A percentile compares a stretch with the other conserved stretches of the same genome.
These are phyloP conservation scores for Calonectria pauciramosa DNA, from an alignment of 2,329 filamentous ascomycete genomes.

Conservation along the genomic window DNA sequence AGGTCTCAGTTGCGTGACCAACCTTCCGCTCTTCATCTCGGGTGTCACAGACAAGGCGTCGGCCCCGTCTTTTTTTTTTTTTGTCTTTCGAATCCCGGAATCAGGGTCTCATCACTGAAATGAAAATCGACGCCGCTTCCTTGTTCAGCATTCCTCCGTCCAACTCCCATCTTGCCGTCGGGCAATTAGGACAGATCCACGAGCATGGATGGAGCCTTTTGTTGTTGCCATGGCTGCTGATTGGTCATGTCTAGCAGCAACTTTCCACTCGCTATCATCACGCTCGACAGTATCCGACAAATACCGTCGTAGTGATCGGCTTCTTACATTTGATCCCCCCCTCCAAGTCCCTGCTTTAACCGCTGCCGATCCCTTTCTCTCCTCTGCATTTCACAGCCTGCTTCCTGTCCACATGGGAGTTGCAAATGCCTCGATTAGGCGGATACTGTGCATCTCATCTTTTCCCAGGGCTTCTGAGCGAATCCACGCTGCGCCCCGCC, in stretches of 20 bases:
- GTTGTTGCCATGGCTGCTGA: background rate
- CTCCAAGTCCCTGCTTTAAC: constrained; percentile 22
- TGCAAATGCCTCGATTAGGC: constrained; percentile 34
- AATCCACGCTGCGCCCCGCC: constrained; percentile 35
- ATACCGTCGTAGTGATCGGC: constrained; percentile 33
- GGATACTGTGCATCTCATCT: constrained; percentile 23
- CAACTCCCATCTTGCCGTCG: background rate
- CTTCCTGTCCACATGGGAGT: constrained; percentile 33
- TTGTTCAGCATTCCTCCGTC: constrained; percentile 15
- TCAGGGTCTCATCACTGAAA: constrained; percentile 4
- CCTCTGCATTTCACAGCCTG: constrained; percentile 31
- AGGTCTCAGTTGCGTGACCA: constrained; percentile 8
- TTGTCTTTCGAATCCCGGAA: constrained; percentile 17
- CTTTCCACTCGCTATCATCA: background rate
- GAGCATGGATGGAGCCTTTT: background rate
- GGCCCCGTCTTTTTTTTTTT: background rate
- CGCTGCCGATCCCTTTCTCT: constrained; percentile 37
- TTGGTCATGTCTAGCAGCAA: background rate
- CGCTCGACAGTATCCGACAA: constrained; percentile 13
- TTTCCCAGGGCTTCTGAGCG: constrained; percentile 34
- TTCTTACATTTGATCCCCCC: constrained; percentile 36
- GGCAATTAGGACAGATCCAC: constrained; percentile 3
- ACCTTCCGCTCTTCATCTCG: constrained; percentile 19
- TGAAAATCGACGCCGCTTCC: background rate
- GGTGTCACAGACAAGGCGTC: constrained; percentile 23